Conservation (phyloP, 2,329 filamentous ascomycete species). For the Aspergillus quadricinctus region DNA sequence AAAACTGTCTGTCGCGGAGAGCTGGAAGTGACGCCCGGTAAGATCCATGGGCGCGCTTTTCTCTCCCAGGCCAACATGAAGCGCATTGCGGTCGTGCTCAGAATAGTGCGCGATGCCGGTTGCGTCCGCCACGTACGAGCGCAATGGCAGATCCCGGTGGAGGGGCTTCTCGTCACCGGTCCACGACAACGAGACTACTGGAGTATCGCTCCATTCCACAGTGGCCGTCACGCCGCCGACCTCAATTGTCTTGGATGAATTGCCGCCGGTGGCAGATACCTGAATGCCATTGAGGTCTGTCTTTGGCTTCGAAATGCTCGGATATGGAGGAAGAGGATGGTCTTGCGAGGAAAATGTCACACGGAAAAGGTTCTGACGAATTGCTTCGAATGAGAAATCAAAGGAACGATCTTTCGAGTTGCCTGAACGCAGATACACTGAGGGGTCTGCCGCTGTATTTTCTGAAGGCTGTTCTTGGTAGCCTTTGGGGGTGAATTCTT, state of each 20-base stretch:
- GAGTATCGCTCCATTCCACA: slow-evolving; percentile 56
- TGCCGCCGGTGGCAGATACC: slow-evolving; percentile 28
- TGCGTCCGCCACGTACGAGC: slow-evolving; percentile 62
- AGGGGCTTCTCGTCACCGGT: slow-evolving; percentile 50
- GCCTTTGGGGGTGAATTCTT: slow-evolving; percentile 41
- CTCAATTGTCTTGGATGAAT: slow-evolving; percentile 41
- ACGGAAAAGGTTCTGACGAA: slow-evolving; percentile 61
- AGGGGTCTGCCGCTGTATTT: slow-evolving; percentile 11
- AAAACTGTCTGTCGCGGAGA: slow-evolving; percentile 68
- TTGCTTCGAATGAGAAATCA: slow-evolving; percentile 59
- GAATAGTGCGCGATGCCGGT: slow-evolving; percentile 63
- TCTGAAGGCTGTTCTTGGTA: slow-evolving; percentile 29
- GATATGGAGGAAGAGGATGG: slow-evolving; percentile 62
- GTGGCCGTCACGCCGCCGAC: slow-evolving; percentile 50
- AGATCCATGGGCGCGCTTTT: slow-evolving; percentile 71
- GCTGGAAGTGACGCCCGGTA: slow-evolving; percentile 59
- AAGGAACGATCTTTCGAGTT: slow-evolving; percentile 40
- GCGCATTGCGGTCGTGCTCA: slow-evolving; percentile 55
- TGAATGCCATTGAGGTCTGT: slow-evolving; percentile 31
- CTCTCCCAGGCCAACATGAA: slow-evolving; percentile 68
- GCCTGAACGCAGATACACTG: slow-evolving; percentile 42
- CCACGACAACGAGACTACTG: slow-evolving; percentile 55
- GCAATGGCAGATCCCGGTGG: slow-evolving; percentile 59
- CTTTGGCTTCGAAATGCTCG: slow-evolving; percentile 51
- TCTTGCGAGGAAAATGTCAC: slow-evolving; percentile 61